Evolutionary conservation across 108 stramenopile species (phyloP), one percentile per base, ranked within the genome.

Genomic region (Aurantiochytrium sp.): DNA sequence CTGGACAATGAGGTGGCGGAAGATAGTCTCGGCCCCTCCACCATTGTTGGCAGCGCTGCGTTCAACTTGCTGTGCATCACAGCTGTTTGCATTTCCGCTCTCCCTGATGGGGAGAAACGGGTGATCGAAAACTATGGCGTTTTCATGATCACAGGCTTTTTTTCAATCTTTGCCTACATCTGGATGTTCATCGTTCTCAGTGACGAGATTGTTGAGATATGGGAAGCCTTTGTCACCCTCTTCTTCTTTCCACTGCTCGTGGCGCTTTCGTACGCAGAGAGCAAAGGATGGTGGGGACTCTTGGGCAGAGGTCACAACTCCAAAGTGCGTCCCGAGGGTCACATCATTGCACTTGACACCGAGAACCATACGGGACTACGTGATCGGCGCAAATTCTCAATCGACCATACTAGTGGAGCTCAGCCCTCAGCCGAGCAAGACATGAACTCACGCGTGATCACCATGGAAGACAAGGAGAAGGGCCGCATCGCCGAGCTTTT

Each of bases 1-100:
- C 51, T 83, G 1, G 51, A 83, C 51, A 43, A 83, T 3, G 88
- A 59, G 44, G 35, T 35, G 35, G 87, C 55, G 72, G 72, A 88
- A 12, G 91, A 87, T 29, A 90, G 90, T 18, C 90, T 92, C 29
- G 91, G 91, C 43, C 90, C 91, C 6, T 88, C 88, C 5, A 92
- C 91, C 10, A 92, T 92, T 69, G 91, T 92, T 44, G 91, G 91
- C 3, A 88, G 87, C 42, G 91, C 91, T 45, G 90, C 91, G 28
- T 92, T 92, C 76, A 92, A 92, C 90, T 55, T 90, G 23, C 59
- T 92, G 45, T 29, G 53, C 72, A 92, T 92, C 88, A 89, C 72
- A 35, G 83, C 91, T 4, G 88, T 88, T 44, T 92, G 91, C 83
- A 44, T 92, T 42, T 14, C 64, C 28, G 88, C 72, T 5, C 43